Evolutionary conservation across 2,329 filamentous ascomycete species (phyloP), one percentile per base, ranked within the genome.

Genomic region (Neofusicoccum sp.): DNA sequence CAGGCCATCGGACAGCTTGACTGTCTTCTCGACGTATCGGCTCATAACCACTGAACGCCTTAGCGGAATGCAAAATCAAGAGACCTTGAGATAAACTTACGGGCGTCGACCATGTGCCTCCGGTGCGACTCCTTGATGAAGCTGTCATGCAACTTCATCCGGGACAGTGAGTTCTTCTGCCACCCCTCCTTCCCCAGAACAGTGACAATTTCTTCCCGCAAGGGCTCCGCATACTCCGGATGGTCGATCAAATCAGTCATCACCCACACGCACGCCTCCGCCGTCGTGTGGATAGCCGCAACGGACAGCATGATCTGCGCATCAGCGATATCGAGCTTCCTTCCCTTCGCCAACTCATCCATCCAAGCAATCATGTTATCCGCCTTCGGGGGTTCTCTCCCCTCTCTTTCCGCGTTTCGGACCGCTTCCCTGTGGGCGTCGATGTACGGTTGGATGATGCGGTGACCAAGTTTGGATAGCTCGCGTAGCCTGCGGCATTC

Each of bases 231-330:
- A 58, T 66, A 68, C 41, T 68, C 66, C 3, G 66, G 64, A 16
- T 66, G 54, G 9, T 61, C n/a, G 56, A 59, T 67, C 9, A 70
- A 61, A 49, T 69, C 64, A 28, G 62, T 36, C 2, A 56, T 31
- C 3, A 33, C 28, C 54, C 54, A 56, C 12, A 7, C 8, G 29
- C 6, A 44, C 1, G 54, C 54, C 29, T 56, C 54, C 0, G 54
- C 7, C 5, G 54, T 56, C 6, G 54, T 56, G 52, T 70, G 67
- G 8, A 69, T 68, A 3, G 68, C 67, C 16, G 61, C 69, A 5
- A 68, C n/a, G 12, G 63, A 41, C 14, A 61, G 14, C 54, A 56
- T 56, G 11, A 56, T 56, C 39, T 56, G 54, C 28, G 54, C 54
- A 9, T 36, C 54, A 2, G 29, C 39, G 4, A 36, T 34, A 9